A percentile compares a stretch with the other conserved stretches of the same genome.
phyloP scores from a whole-genome alignment of 2,329 filamentous ascomycete genomes.

The Epichloe coenophiala region DNA sequence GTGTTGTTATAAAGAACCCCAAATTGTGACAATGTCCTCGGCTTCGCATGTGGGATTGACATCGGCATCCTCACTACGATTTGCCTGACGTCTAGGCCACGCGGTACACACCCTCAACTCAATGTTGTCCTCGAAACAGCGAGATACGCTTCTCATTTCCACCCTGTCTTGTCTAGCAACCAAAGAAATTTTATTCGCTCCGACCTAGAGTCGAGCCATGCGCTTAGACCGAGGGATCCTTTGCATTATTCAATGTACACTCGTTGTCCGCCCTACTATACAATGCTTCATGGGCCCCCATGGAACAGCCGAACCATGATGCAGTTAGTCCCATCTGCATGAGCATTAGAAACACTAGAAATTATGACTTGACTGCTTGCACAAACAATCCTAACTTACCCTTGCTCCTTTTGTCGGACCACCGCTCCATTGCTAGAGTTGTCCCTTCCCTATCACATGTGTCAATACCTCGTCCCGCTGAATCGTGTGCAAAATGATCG shows the following conservation, averaged over 20 bases:
- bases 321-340: slow-evolving; percentile 6
- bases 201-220: not conserved
- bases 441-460: slow-evolving; percentile 48
- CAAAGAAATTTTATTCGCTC: not conserved
- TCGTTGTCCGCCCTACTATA: slow-evolving; percentile 1
- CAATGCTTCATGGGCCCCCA: slow-evolving; percentile 1
- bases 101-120: not conserved
- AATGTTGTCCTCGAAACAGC: not conserved
- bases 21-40: not conserved
- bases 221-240: not conserved
- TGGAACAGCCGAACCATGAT: not conserved
- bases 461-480: not conserved
- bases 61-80: no score
- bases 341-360: not conserved
- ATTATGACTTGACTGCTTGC: no score
- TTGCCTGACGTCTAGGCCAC: no score
- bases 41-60: not conserved
- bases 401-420: slow-evolving; percentile 64
- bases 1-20: not conserved
- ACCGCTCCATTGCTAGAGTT: slow-evolving; percentile 52
- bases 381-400: slow-evolving; percentile 35
- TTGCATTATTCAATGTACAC: slow-evolving; percentile 2
- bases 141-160: not conserved
- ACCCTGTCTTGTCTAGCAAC: not conserved
- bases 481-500: not conserved